A percentile compares a stretch with the other conserved stretches of the same genome.
Conservation (phyloP, 257 asterid genomes). For the Solanum dulcamara region DNA sequence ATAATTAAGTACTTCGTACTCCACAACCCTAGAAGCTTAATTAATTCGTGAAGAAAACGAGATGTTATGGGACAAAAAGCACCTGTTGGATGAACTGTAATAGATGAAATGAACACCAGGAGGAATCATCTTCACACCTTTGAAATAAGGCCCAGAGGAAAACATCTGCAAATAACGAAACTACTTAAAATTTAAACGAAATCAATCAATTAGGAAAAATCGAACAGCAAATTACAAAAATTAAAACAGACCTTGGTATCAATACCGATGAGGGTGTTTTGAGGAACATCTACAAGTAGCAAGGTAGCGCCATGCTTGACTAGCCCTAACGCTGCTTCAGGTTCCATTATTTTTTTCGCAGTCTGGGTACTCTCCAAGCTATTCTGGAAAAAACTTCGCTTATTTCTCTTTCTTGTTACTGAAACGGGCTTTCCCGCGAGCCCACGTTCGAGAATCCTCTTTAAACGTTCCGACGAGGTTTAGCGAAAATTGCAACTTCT, state of each 20-base stretch:
- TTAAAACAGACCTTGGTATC: constrained; percentile 53
- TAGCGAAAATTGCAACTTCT: not conserved
- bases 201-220: not conserved
- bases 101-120: constrained; percentile 80
- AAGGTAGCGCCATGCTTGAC: constrained; percentile 64
- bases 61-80: not conserved
- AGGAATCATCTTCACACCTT: constrained; percentile 91
- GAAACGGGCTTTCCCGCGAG: not conserved
- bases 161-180: constrained; percentile 39
- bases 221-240: not conserved
- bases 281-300: constrained; percentile 82
- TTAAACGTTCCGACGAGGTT: not conserved
- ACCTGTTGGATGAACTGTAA: constrained; percentile 72
- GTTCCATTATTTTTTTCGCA: constrained; percentile 33
- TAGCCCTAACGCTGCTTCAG: constrained; percentile 50
- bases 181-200: not conserved
- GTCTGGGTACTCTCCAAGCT: not conserved
- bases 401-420: not conserved
- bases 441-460: not conserved
- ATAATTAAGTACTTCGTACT: not conserved
- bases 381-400: not conserved
- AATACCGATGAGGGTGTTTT: constrained; percentile 64
- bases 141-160: constrained; percentile 75
- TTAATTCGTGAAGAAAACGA: not conserved
- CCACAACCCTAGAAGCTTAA: not conserved